Base-by-base conservation (phyloP, 2,329 filamentous ascomycete species). In the Fusarium keratoplasticum region DNA sequence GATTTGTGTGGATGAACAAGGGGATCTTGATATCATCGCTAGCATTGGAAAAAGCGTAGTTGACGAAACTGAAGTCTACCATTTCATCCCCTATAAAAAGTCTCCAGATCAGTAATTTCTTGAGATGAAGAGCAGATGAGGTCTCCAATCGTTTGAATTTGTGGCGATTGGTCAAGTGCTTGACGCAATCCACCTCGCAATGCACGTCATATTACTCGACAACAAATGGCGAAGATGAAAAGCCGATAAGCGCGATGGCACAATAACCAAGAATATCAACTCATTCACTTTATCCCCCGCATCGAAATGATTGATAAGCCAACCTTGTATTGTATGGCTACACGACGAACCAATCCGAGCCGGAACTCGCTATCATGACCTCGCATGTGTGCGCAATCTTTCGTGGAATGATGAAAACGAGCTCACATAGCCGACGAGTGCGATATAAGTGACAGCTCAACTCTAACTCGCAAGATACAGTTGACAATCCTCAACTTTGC, bases 281-380 rank as follows among this genome's bases (percentile, higher is more conserved):
- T 62, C 44, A 38, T 62, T 10, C 18, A 29, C 6, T 35, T 47
- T 6, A 9, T 50, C 38, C 40, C 54, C 54, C 20, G 22, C 54
- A 58, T n/a, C 3, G 0, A n/a, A 1, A 16, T 38, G 55, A 59
- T 58, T 57, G 61, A 58, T 64, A 64, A 58, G 61, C 44, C 42
- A 38, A 55, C 14, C 47, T 11, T 14, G 22, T 47, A 25, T 4
- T 35, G 31, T 35, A 7, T 35, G 50, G 14, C 10, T 42, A 27
- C 14, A 20, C 8, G 16, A 38, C 27, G 50, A 44, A 18, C 35
- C 38, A 63, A 38, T 58, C 35, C 29, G 13, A 44, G 38, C 22
- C 18, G 27, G 33, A 29, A 36, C 54, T 58, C 27, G 6, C 50
- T 58, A 64, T 64, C 61, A 58, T 64, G 61, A 64, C 44, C 36